Evolutionary conservation across 202 grass and related monocot species (phyloP).

Genomic region (Setaria viridis): DNA sequence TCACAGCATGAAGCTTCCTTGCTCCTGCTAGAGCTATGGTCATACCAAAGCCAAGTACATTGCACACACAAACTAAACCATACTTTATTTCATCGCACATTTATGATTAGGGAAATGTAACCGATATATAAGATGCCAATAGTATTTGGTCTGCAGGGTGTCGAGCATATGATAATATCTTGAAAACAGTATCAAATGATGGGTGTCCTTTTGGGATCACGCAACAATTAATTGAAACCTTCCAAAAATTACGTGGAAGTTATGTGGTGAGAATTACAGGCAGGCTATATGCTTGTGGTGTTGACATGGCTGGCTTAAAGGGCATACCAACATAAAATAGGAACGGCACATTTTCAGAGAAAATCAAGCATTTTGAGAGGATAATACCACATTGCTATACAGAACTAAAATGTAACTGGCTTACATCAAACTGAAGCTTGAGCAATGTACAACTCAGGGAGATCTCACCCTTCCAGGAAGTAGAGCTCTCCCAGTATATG

Average conservation of each 20-base stretch:
- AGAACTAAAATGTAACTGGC: constrained; percentile 48
- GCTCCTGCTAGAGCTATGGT: constrained; percentile 50
- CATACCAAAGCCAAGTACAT: constrained; percentile 56
- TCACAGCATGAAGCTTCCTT: constrained; percentile 77
- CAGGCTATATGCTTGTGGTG: constrained; percentile 28
- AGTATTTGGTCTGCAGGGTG: constrained; percentile 34
- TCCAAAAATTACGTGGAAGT: not conserved
- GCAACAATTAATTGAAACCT: constrained; percentile 11
- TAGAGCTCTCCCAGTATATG: constrained; percentile 52
- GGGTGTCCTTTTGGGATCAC: constrained; percentile 38
- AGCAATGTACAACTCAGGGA: constrained; percentile 50
- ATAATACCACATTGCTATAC: constrained; percentile 49
- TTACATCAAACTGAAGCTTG: constrained; percentile 65
- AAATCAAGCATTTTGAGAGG: constrained; percentile 13
- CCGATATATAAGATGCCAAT: constrained; percentile 31
- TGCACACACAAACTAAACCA: constrained; percentile 48
- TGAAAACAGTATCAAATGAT: constrained; percentile 14
- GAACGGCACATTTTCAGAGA: constrained; percentile 18
- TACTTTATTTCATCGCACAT: constrained; percentile 49
- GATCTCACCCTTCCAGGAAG: constrained; percentile 53
- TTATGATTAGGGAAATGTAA: constrained; percentile 47
- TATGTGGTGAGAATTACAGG: not conserved
- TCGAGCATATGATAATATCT: constrained; percentile 36
- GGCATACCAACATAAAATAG: constrained; percentile 14
- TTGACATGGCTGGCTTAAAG: constrained; percentile 28